phyloP scores from a whole-genome alignment of 2,329 filamentous ascomycete genomes.

The Clonostachys chloroleuca region DNA sequence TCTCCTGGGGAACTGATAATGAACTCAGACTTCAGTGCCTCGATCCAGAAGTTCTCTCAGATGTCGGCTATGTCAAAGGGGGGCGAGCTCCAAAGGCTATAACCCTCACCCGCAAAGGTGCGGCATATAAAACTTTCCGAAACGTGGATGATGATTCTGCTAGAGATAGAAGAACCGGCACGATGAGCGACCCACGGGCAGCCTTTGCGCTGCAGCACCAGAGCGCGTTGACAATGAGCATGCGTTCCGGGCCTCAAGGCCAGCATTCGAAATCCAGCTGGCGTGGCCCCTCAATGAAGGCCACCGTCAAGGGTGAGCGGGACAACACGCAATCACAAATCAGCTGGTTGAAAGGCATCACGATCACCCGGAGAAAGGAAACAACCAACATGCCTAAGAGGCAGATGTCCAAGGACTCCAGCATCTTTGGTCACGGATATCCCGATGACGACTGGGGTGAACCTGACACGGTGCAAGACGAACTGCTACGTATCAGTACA shows the following conservation, averaged over 20 bases:
- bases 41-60: constrained; percentile 56
- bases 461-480: constrained; percentile 59
- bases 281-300: constrained; percentile 56
- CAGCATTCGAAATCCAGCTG: constrained; percentile 30
- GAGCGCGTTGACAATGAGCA: constrained; percentile 35
- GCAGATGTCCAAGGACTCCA: constrained; percentile 46
- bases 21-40: constrained; percentile 75
- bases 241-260: constrained; percentile 23
- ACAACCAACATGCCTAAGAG: constrained; percentile 27
- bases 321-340: constrained; percentile 54
- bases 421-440: constrained; percentile 44
- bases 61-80: constrained; percentile 72
- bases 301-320: constrained; percentile 36
- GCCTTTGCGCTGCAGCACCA: constrained; percentile 23
- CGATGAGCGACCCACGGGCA: constrained; percentile 48
- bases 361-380: constrained; percentile 52
- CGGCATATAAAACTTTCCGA: constrained; percentile 80
- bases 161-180: constrained; percentile 53
- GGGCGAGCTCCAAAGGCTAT: constrained; percentile 58
- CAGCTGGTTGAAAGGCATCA: constrained; percentile 67
- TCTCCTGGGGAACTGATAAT: constrained; percentile 88
- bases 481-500: constrained; percentile 57
- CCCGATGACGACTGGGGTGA: constrained; percentile 55
- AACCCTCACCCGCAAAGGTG: constrained; percentile 76
- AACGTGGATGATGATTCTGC: constrained; percentile 58